Evolutionary conservation across 1,284 basidiomycete genomes (phyloP).

Genomic region (Puccinia triticina): DNA sequence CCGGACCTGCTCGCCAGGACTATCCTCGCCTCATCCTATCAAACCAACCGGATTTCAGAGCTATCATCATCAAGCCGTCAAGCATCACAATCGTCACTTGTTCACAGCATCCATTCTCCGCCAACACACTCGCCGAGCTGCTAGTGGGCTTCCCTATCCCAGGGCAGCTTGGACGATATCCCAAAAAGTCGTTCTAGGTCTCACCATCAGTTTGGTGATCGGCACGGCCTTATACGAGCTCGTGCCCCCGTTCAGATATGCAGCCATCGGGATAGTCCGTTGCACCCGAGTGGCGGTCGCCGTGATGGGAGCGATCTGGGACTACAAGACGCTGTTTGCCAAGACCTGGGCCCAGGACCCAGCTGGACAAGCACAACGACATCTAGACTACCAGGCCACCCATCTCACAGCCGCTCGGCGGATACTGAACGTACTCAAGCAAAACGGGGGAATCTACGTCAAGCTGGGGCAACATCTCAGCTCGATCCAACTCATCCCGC

Average conservation of each 20-base stretch:
- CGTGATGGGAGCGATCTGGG: slow-evolving; percentile 67
- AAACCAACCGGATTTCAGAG: not conserved
- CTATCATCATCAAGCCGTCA: not conserved
- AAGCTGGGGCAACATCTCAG: slow-evolving; percentile 71
- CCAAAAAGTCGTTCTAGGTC: not conserved
- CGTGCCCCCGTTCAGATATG: slow-evolving; percentile 62
- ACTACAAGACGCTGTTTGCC: slow-evolving; percentile 80
- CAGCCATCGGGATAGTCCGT: slow-evolving; percentile 65
- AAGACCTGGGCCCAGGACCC: slow-evolving; percentile 59
- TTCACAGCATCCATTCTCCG: not conserved
- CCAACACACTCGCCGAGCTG: not conserved
- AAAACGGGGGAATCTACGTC: slow-evolving; percentile 91
- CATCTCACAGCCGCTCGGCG: slow-evolving; percentile 68
- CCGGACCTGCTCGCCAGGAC: not conserved
- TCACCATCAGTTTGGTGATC: not conserved
- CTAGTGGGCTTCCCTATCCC: not conserved
- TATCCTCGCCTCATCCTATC: not conserved
- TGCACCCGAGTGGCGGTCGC: slow-evolving; percentile 68
- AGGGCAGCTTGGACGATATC: not conserved
- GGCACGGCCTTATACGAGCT: slow-evolving; percentile 59
- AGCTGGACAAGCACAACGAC: slow-evolving; percentile 55
- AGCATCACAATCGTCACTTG: not conserved
- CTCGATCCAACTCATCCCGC: slow-evolving; percentile 72
- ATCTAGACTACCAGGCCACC: slow-evolving; percentile 72
- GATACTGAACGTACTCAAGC: slow-evolving; percentile 75